Percentiles rank a stretch among this genome's conserved stretches.
phyloP scores from a whole-genome alignment of 371 early-diverging fungal species.

The Vairimorpha necatrix region DNA sequence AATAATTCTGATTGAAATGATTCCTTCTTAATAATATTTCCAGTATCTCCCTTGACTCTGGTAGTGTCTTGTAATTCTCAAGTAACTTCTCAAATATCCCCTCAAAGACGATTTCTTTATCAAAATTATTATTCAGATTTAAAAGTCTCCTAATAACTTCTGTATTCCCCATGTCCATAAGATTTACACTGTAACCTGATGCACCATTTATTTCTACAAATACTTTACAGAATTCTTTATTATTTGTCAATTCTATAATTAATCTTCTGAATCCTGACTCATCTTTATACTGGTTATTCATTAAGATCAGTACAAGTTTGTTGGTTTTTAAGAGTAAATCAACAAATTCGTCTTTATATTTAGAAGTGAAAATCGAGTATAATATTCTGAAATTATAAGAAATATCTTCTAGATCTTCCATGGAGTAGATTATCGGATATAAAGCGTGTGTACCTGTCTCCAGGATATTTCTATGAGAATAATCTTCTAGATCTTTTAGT shows the following conservation, averaged over 20 bases:
- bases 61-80: not conserved
- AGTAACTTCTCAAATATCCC: constrained; percentile 30
- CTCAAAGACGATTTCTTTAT: constrained; percentile 25
- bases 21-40: constrained; percentile 1
- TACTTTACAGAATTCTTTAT: not conserved
- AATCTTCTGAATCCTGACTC: not conserved
- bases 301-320: not conserved
- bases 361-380: not conserved
- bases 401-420: constrained; percentile 19
- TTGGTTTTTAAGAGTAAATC: constrained; percentile 19
- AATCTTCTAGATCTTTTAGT: constrained; percentile 9
- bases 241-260: not conserved
- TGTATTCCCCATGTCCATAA: not conserved
- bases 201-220: not conserved
- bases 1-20: constrained; percentile 40
- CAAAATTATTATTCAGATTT: constrained; percentile 3
- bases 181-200: constrained; percentile 10
- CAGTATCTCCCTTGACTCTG: not conserved
- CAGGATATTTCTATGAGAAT: not conserved
- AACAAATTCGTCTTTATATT: constrained; percentile 12
- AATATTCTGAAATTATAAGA: constrained; percentile 8
- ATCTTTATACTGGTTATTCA: not conserved
- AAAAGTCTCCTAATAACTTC: constrained; percentile 13
- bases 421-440: constrained; percentile 18
- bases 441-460: constrained; percentile 8